Percentiles rank a stretch among this genome's conserved stretches.
Evolutionary conservation across 106 monocot genomes (phyloP).

Genomic region (Chionographis japonica): DNA sequence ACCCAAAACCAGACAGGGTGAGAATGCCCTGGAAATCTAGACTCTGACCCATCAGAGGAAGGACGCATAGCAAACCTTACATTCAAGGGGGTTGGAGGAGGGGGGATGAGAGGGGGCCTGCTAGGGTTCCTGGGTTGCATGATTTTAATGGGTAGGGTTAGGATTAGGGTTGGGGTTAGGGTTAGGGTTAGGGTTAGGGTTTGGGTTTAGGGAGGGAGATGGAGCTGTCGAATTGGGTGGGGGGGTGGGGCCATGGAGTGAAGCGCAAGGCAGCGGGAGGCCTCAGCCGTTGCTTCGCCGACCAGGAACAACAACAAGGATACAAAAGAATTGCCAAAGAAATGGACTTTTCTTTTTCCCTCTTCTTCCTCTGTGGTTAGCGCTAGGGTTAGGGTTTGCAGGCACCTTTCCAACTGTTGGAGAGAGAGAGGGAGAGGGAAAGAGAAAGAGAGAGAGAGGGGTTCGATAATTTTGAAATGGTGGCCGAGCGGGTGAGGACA

Average conservation of each 20-base stretch:
- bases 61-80: constrained; percentile 1
- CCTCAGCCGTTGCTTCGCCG: constrained; percentile 5
- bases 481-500: too few relatives aligned
- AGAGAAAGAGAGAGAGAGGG: too few relatives aligned
- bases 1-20: too few relatives aligned
- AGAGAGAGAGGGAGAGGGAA: too few relatives aligned
- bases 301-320: neutral
- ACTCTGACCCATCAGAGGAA: neutral
- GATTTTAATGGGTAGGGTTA: constrained; percentile 7
- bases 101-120: constrained; percentile 9
- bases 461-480: too few relatives aligned
- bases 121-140: constrained; percentile 12
- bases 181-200: constrained; percentile 4
- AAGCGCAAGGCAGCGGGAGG: neutral
- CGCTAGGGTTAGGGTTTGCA: too few relatives aligned
- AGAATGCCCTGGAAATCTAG: neutral
- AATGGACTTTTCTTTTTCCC: too few relatives aligned
- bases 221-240: constrained; percentile 10
- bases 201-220: neutral
- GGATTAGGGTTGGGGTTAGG: constrained; percentile 3
- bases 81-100: constrained; percentile 7
- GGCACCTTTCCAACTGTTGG: too few relatives aligned
- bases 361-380: too few relatives aligned
- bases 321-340: too few relatives aligned
- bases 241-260: constrained; percentile 8